Evolutionary conservation across 2,329 filamentous ascomycete genomes (phyloP).

Genomic region (Aspergillus quadrilineatus): DNA sequence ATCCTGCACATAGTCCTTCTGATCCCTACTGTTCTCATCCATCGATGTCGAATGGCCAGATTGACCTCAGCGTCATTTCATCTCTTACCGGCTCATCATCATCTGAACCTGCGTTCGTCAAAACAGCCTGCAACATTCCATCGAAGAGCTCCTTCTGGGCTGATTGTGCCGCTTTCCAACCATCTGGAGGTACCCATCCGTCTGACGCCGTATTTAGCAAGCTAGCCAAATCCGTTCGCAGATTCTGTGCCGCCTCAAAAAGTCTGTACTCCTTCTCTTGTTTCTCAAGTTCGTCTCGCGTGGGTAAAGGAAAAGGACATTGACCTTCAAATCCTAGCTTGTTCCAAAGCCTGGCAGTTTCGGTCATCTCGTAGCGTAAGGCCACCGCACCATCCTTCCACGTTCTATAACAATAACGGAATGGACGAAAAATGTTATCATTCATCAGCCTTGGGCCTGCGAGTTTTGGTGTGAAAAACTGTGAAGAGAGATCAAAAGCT

Average conservation of each 20-base stretch:
- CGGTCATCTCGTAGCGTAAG: constrained; percentile 43
- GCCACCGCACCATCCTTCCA: constrained; percentile 44
- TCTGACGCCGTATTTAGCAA: constrained; percentile 35
- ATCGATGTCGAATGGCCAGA: constrained; percentile 37
- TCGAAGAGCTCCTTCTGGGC: constrained; percentile 33
- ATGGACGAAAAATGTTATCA: constrained; percentile 38
- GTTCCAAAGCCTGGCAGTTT: constrained; percentile 38
- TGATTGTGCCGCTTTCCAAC: constrained; percentile 33
- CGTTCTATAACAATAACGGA: constrained; percentile 42
- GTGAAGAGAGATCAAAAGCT: constrained; percentile 34
- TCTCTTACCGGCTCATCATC: constrained; percentile 36
- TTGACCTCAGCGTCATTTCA: constrained; percentile 33
- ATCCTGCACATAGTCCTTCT: no score
- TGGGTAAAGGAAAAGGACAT: constrained; percentile 34
- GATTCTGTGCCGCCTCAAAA: constrained; percentile 35
- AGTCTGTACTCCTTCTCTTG: constrained; percentile 33
- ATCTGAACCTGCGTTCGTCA: constrained; percentile 28
- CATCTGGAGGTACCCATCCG: constrained; percentile 34
- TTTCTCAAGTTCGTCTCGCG: constrained; percentile 24
- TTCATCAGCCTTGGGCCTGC: constrained; percentile 34
- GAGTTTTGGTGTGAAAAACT: constrained; percentile 33
- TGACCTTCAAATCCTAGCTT: constrained; percentile 39
- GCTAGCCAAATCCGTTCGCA: constrained; percentile 29
- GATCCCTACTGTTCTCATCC: not conserved
- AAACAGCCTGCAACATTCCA: constrained; percentile 32